Base-by-base conservation (phyloP, 2,329 filamentous ascomycete species). In the Aspergillus amoenus region DNA sequence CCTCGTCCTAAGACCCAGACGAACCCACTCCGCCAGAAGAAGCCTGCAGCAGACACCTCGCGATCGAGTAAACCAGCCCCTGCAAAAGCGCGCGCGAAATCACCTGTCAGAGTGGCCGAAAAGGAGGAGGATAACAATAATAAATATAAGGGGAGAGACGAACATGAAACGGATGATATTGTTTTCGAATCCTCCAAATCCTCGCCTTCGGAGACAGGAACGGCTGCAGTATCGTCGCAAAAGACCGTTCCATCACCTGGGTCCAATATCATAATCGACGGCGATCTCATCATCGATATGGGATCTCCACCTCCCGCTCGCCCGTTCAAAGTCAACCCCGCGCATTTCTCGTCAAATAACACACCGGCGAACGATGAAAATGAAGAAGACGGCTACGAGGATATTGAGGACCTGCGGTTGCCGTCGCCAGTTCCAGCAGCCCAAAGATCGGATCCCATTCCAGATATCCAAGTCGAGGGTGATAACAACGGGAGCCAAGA, bases 231-330 rank as follows among this genome's bases (percentile, higher is more conserved):
- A 34, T 70, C 69, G 12, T 69, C 72, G 8, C 67, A 70, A 42
- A 72, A 69, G 50, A 61, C 69, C 11, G 64, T 64, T 21, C 65
- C 71, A 40, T 76, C 74, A 13, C 70, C 75, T 2, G 66, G 65
- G 37, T 73, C 68, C n/a, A 77, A 79, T 56, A 78, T 79, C 49
- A 78, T 79, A 48, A 71, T 78, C 45, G 76, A 79, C 15, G 76
- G 76, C 17, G 75, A 76, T 57, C 63, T 79, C n/a, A 78, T 79
- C 44, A 79, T 79, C 52, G 77, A 79, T 52, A 76, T 79, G 76
- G 77, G 77, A 22, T 79, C 77, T 34, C 77, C 77, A 22, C 75
- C 74, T 8, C 74, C 76, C 0, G 67, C 72, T 27, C 73, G 73
- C 8, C 71, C 68, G 5, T 75, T 76, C 59, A 71, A 69, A 42